These are phyloP conservation scores for Piloderma croceum DNA, from an alignment of 768 basidiomycete species.

Conservation along the genomic window DNA sequence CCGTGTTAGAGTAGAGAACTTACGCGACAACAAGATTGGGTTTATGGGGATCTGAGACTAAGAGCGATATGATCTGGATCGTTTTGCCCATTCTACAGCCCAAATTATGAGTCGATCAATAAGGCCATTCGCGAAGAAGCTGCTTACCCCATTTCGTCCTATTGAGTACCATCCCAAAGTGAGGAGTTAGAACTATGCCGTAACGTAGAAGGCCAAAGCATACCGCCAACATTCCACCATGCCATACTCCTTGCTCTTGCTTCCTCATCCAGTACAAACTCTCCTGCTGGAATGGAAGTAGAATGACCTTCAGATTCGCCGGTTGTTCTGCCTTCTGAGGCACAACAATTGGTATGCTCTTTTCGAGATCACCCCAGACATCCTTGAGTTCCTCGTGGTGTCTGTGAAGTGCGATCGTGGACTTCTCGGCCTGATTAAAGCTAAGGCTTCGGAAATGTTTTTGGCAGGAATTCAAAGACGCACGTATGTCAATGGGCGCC, in stretches of 20 bases:
- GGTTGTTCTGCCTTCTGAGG: slow-evolving; percentile 79
- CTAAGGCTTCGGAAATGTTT: background rate
- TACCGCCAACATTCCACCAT: slow-evolving; percentile 89
- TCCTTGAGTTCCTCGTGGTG: slow-evolving; percentile 77
- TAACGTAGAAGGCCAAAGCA: slow-evolving; percentile 18
- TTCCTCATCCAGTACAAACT: slow-evolving; percentile 94
- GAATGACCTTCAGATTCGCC: slow-evolving; percentile 69
- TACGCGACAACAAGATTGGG: slow-evolving; percentile 93
- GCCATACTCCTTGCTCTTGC: slow-evolving; percentile 84
- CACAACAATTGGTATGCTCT: slow-evolving; percentile 49
- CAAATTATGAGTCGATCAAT: slow-evolving; percentile 9
- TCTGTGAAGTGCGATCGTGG: slow-evolving; percentile 52
- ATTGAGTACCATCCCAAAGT: slow-evolving; percentile 1
- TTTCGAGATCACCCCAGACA: slow-evolving; percentile 85
- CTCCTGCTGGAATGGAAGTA: slow-evolving; percentile 94
- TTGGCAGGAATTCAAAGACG: slow-evolving; percentile 18
- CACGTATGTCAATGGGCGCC: slow-evolving; percentile 71
- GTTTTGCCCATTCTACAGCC: slow-evolving; percentile 80
- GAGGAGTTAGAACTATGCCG: slow-evolving; percentile 1
- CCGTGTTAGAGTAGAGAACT: slow-evolving; percentile 22
- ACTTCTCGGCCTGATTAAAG: slow-evolving; percentile 58
- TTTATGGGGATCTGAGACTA: slow-evolving; percentile 70
- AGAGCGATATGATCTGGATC: slow-evolving; percentile 90
- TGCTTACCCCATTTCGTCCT: slow-evolving; percentile 90
- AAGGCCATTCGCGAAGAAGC: background rate